Evolutionary conservation across 179 eudicot genomes (phyloP), one percentile per base, ranked within the genome.

Genomic region (Beta lomatogona): DNA sequence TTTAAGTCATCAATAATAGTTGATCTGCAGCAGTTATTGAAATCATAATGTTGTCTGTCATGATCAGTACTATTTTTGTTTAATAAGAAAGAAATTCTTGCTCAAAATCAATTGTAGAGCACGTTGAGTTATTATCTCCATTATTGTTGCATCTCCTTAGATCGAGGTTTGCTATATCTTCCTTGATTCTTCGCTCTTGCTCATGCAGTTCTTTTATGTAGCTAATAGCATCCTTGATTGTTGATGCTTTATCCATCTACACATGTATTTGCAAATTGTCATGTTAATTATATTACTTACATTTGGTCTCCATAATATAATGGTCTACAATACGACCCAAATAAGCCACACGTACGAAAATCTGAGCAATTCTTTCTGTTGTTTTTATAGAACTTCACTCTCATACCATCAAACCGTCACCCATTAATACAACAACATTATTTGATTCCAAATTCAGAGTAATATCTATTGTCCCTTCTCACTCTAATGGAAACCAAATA

Each of bases 191-290:
- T 36, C 80, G 78, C 85, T 89, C 89, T 79, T 92, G 90, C 13
- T 85, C 85, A 9, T 90, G 90, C 11, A 92, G 77, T 22, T 85
- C 86, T 76, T 84, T 84, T 6, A 90, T 92, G 74, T 92, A 87
- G 2, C 82, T 83, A 5, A 92, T 92, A 4, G 93, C 93, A 73
- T 92, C 95, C 82, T 81, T 90, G 45, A 92, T 87, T 50, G 76
- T 83, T 36, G 86, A 79, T 15, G 83, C 83, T 64, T 83, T 83
- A 55, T 83, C 86, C 86, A 83, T 83, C 86, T 83, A 67, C 15
- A 36, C 21, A 36, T 6, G 48, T 22, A 67, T 31, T 67, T 67
- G 11, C n/a, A 67, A 36, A 36, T 36, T 36, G 41, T 36, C 41
- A 36, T 36, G 41, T 36, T 36, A 36, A 36, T 36, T 36, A 36